Percentiles rank a stretch among this genome's conserved stretches.
Conservation (phyloP, 495 filamentous ascomycete species). For the Echria macrotheca region DNA sequence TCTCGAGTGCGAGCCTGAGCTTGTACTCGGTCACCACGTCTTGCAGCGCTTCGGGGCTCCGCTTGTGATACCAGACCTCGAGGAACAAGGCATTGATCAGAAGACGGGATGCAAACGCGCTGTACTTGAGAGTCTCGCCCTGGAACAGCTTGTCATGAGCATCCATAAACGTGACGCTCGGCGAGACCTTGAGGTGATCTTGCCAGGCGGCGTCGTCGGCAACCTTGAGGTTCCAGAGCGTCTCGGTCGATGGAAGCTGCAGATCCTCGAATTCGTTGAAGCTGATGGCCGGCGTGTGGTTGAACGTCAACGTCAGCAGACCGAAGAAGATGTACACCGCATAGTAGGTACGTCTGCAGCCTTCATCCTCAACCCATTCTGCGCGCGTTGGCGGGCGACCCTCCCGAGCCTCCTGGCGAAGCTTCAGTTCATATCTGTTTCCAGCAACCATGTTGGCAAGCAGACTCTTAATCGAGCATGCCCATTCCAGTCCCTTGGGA, state of each 20-base stretch:
- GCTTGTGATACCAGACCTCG: constrained; percentile 98
- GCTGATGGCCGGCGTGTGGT: constrained; percentile 92
- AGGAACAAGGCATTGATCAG: constrained; percentile 99
- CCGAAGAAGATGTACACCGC: constrained; percentile 99
- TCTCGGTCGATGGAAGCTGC: constrained; percentile 88
- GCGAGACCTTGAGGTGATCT: constrained; percentile 64
- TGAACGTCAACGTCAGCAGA: constrained; percentile 90
- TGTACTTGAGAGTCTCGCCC: constrained; percentile 86
- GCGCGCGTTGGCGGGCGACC: constrained; percentile 69
- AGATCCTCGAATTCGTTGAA: constrained; percentile 97
- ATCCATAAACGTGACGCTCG: constrained; percentile 78
- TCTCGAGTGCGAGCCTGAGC: constrained; percentile 89
- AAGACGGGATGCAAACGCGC: constrained; percentile 93
- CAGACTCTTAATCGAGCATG: constrained; percentile 95
- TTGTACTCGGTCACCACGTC: constrained; percentile 99
- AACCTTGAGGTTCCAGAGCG: constrained; percentile 83
- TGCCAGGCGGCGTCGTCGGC: constrained; percentile 78
- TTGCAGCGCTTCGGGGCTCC: constrained; percentile 89
- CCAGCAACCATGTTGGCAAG: constrained; percentile 98
- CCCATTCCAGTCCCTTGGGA: constrained; percentile 95
- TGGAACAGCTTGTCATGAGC: constrained; percentile 94
- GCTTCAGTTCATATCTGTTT: constrained; percentile 91
- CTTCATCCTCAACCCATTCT: constrained; percentile 96
- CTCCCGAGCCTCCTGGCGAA: constrained; percentile 83
- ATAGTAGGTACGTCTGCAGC: constrained; percentile 93